Percentiles rank a stretch among this genome's conserved stretches.
Evolutionary conservation across 1,139 yeast species (phyloP).

Genomic region (Petasospora fabianii): DNA sequence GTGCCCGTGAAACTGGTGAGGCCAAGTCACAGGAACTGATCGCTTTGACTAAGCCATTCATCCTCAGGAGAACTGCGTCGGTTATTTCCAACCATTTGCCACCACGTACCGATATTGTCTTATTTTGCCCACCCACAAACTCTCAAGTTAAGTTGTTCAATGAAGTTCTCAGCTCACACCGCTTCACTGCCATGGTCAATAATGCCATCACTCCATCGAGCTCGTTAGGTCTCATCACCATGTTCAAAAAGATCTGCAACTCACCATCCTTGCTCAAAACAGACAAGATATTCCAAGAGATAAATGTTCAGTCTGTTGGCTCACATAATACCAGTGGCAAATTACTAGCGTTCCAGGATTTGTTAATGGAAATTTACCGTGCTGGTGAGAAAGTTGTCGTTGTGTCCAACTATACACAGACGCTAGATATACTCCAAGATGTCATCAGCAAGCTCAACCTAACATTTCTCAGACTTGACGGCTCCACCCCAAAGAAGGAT

Average conservation of each 20-base stretch:
- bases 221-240: constrained; percentile 66
- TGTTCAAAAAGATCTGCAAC: constrained; percentile 79
- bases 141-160: constrained; percentile 57
- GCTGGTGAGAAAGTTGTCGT: constrained; percentile 74
- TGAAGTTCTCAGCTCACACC: constrained; percentile 42
- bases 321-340: constrained; percentile 48
- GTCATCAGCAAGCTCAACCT: constrained; percentile 49
- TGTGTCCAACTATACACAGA: constrained; percentile 86
- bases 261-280: constrained; percentile 62
- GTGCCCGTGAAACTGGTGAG: constrained; percentile 53
- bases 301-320: constrained; percentile 9
- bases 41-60: constrained; percentile 58
- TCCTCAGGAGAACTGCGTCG: constrained; percentile 70
- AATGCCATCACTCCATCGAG: constrained; percentile 31
- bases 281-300: constrained; percentile 30
- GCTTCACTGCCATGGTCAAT: constrained; percentile 33
- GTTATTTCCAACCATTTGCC: constrained; percentile 68
- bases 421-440: constrained; percentile 70
- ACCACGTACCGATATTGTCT: constrained; percentile 69
- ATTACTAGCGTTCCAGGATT: constrained; percentile 47
- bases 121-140: constrained; percentile 73
- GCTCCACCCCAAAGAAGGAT: constrained; percentile 65
- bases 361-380: constrained; percentile 45
- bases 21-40: constrained; percentile 60
- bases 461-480: constrained; percentile 69